A percentile compares a stretch with the other conserved stretches of the same genome.
These are phyloP conservation scores for Penicillium polonicum DNA, from an alignment of 2,329 filamentous ascomycete genomes.

Conservation along the genomic window DNA sequence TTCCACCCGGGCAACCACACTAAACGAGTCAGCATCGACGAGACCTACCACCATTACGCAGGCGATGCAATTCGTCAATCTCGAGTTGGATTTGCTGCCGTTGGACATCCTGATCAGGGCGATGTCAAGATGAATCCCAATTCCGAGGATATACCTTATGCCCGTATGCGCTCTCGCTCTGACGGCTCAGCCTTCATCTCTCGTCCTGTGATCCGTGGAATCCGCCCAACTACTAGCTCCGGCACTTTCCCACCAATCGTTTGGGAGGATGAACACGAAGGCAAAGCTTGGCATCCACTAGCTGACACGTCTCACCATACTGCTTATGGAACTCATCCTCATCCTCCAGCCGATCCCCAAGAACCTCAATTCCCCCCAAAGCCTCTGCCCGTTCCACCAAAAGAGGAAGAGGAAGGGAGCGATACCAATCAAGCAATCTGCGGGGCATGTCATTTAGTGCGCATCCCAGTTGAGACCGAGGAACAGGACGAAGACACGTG, in stretches of 20 bases:
- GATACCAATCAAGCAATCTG: constrained; percentile 50
- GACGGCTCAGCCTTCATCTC: constrained; percentile 43
- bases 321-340: constrained; percentile 13
- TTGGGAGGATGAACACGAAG: constrained; percentile 34
- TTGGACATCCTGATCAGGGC: constrained; percentile 15
- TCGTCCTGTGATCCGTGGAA: constrained; percentile 37
- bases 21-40: constrained; percentile 36
- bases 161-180: constrained; percentile 43
- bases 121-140: constrained; percentile 19
- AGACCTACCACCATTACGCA: constrained; percentile 27
- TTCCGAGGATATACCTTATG: constrained; percentile 27
- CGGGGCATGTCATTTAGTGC: constrained; percentile 56
- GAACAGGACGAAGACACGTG: constrained; percentile 59
- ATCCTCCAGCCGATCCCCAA: constrained; percentile 4
- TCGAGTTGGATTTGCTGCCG: constrained; percentile 21
- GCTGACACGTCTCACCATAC: constrained; percentile 12
- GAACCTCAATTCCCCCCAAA: constrained; percentile 11
- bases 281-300: constrained; percentile 14
- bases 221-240: constrained; percentile 41
- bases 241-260: constrained; percentile 35
- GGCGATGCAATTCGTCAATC: constrained; percentile 25
- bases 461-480: constrained; percentile 50
- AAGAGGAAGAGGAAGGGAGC: constrained; percentile 30
- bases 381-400: constrained; percentile 22
- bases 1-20: constrained; percentile 28